Conservation (phyloP, 306 rosid species). For the Lupinus albus region DNA sequence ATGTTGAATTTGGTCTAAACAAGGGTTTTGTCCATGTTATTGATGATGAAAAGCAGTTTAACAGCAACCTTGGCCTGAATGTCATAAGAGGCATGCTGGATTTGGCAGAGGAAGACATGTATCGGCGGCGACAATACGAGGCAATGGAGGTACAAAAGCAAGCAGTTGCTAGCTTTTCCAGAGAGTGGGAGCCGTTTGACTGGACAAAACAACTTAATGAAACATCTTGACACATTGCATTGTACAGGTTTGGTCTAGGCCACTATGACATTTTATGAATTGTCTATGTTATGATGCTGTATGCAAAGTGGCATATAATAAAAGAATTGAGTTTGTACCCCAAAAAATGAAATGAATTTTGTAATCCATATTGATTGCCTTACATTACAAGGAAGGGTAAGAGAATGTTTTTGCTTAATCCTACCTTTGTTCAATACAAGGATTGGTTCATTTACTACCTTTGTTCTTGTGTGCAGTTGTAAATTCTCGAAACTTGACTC, state of each 20-base stretch:
- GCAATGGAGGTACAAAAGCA: constrained; percentile 65
- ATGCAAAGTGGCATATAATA: neutral
- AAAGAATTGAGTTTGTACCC: too few species aligned
- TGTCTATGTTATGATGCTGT: too few species aligned
- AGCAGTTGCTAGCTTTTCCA: constrained; percentile 64
- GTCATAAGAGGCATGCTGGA: constrained; percentile 82
- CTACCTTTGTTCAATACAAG: neutral
- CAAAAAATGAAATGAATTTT: neutral
- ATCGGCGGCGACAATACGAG: constrained; percentile 61
- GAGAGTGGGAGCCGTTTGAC: constrained; percentile 73
- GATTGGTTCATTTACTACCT: neutral
- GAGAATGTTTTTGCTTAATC: neutral
- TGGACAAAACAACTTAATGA: constrained; percentile 77
- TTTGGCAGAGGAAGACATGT: constrained; percentile 80
- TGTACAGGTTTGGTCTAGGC: neutral
- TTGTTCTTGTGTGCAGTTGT: too few species aligned
- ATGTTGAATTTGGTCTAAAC: constrained; percentile 80
- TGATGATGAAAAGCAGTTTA: constrained; percentile 78
- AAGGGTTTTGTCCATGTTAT: constrained; percentile 87
- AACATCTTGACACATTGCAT: constrained; percentile 31
- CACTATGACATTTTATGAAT: neutral
- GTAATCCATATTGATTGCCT: neutral
- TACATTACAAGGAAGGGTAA: neutral
- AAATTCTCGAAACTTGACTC: too few species aligned
- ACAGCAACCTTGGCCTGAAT: constrained; percentile 70